These are phyloP conservation scores for Aspergillus sp. DNA, from an alignment of 2,329 filamentous ascomycete genomes.

Conservation along the genomic window DNA sequence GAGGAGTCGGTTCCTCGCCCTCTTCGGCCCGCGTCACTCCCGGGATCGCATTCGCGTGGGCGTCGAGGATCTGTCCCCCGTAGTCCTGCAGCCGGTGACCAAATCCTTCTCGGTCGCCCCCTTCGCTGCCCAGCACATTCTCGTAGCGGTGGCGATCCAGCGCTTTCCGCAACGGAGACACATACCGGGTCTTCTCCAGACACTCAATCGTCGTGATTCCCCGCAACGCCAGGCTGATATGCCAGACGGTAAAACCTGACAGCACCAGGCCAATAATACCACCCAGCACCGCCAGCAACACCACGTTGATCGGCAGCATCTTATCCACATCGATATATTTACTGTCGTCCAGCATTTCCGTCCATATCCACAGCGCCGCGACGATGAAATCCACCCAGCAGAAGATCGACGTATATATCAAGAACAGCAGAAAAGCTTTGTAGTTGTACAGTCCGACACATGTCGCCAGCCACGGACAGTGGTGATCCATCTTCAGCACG, in stretches of 20 bases:
- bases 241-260: conserved; percentile 87
- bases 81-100: conserved; percentile 57
- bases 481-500: conserved; percentile 99
- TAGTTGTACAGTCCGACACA: conserved; percentile 94
- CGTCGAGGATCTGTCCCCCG: conserved; percentile 74
- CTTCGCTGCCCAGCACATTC: conserved; percentile 42
- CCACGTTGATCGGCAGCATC: conserved; percentile 84
- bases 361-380: conserved; percentile 79
- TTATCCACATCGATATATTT: conserved; percentile 65
- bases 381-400: conserved; percentile 80
- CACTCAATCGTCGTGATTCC: conserved; percentile 96
- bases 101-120: conserved; percentile 31
- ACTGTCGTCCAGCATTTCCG: conserved; percentile 71
- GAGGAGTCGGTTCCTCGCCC: conserved; percentile 65
- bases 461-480: conserved; percentile 96
- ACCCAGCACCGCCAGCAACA: conserved; percentile 80
- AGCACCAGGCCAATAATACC: conserved; percentile 91
- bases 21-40: conserved; percentile 80
- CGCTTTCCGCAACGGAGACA: conserved; percentile 73
- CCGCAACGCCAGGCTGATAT: conserved; percentile 74
- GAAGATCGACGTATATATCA: conserved; percentile 85
- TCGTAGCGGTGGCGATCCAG: conserved; percentile 66
- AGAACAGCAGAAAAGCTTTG: conserved; percentile 90
- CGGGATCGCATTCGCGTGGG: conserved; percentile 78
- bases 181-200: conserved; percentile 91